These are phyloP conservation scores for Botrytis byssoidea DNA, from an alignment of 2,329 filamentous ascomycete species.

Conservation along the genomic window DNA sequence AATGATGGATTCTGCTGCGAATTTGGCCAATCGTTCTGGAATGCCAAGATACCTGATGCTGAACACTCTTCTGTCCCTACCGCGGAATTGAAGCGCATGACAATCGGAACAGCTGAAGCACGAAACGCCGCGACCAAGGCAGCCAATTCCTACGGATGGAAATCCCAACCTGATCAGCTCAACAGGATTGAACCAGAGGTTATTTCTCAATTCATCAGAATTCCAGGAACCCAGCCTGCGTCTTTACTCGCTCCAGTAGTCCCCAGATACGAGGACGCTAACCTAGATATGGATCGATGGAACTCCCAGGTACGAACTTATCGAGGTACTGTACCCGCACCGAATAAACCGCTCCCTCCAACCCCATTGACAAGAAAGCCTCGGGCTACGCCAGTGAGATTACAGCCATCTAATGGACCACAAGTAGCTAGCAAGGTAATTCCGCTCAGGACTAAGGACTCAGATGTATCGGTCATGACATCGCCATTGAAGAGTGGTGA, in stretches of 20 bases:
- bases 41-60: neutral
- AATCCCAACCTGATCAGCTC: neutral
- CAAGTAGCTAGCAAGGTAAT: neutral
- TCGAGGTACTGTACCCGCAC: slow-evolving; percentile 21
- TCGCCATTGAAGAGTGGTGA: neutral
- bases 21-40: slow-evolving; percentile 22
- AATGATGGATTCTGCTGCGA: slow-evolving; percentile 28
- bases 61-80: neutral
- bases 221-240: slow-evolving; percentile 7
- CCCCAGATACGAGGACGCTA: slow-evolving; percentile 18
- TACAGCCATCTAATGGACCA: neutral
- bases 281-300: slow-evolving; percentile 25
- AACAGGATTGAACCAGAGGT: slow-evolving; percentile 14
- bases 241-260: neutral
- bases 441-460: neutral
- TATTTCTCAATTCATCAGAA: slow-evolving; percentile 2
- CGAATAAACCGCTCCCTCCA: slow-evolving; percentile 15
- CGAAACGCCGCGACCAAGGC: slow-evolving; percentile 16
- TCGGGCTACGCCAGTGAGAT: too few relatives aligned
- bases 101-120: slow-evolving; percentile 8
- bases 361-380: neutral
- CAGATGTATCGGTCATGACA: neutral
- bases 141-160: slow-evolving; percentile 23
- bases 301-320: slow-evolving; percentile 1
- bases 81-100: neutral